Conservation (phyloP, 345 rosid genomes). For the Sapria himalayana region DNA sequence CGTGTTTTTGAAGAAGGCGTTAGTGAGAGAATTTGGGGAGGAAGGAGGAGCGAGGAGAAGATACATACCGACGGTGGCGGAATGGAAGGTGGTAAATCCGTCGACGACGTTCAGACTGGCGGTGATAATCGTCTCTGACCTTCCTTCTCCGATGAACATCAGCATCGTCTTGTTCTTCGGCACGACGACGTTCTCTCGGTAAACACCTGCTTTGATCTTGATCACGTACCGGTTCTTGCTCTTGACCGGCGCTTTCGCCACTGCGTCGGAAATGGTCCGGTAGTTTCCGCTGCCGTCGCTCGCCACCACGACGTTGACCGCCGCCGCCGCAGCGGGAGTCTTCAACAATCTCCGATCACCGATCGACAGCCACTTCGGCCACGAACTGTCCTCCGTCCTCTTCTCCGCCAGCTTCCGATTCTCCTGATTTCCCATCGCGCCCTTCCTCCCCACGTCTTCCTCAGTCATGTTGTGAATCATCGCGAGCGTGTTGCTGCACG, state of each 20-base stretch:
- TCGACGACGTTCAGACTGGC: conserved; percentile 45
- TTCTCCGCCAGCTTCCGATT: conserved; percentile 29
- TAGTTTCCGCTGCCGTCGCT: conserved; percentile 69
- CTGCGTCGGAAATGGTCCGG: conserved; percentile 39
- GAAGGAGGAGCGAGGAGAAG: background rate
- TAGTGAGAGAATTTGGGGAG: background rate
- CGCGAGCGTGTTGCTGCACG: conserved; percentile 30
- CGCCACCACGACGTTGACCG: conserved; percentile 49
- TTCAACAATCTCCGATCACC: conserved; percentile 59
- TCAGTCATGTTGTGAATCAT: conserved; percentile 37
- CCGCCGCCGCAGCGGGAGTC: conserved; percentile 30
- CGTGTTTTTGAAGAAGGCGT: background rate
- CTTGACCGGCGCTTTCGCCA: conserved; percentile 46
- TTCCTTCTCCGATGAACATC: conserved; percentile 75
- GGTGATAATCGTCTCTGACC: conserved; percentile 43
- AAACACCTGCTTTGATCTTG: conserved; percentile 52
- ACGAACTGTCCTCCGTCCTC: conserved; percentile 6
- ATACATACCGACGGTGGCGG: conserved; percentile 82
- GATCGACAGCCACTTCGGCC: conserved; percentile 61
- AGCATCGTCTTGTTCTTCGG: conserved; percentile 38
- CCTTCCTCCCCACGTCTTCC: conserved; percentile 18
- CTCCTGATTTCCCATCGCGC: conserved; percentile 10
- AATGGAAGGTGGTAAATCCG: conserved; percentile 64
- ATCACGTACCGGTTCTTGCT: conserved; percentile 49
- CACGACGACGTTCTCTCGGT: conserved; percentile 62